Base-by-base conservation (phyloP, 441 rosid species). In the Eutrema salsugineum region DNA sequence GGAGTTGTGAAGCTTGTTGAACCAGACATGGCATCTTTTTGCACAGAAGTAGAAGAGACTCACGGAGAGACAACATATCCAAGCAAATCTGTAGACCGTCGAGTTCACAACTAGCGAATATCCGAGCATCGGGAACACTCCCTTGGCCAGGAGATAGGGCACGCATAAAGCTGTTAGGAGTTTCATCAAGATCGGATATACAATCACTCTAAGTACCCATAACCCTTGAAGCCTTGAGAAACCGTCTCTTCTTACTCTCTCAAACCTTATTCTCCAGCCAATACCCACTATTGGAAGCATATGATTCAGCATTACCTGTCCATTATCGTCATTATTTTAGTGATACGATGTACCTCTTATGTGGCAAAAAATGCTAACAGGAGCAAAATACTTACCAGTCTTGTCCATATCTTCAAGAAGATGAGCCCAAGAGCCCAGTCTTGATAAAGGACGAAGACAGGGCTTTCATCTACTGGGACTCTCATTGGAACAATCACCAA, bases 401-500 rank as follows among this genome's bases (percentile, higher is more conserved):
- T 83, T 28, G 97, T 95, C 97, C 99, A 95, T 70, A 95, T 91
- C 88, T 95, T 95, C 40, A 95, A 91, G 73, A 95, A 91, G 75
- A 95, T 89, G 33, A 95, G 89, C 47, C 99, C 99, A 64, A 95
- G 82, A 28, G 99, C 97, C 99, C 99, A 95, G 74, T 95, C 98
- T 79, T 95, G 99, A 81, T 95, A 95, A 51, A 92, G 79, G 70
- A 95, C 96, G 81, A 95, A 95, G 72, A 95, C 97, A 6, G 97
- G 99, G 75, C 97, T 95, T 83, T 95, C 99, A 66, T 95, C 98
- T 65, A 91, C 96, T n/a, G 96, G 99, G 59, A 94, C 99, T 67
- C 99, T 83, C 96, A 95, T 87, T 4, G 99, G 99, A 59, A 92
- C 99, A 83, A 94, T 92, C 70, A 94, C 98, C 87, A 94, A 65